phyloP scores from a whole-genome alignment of 2,329 filamentous ascomycete species.

The Fusarium subtropicale region DNA sequence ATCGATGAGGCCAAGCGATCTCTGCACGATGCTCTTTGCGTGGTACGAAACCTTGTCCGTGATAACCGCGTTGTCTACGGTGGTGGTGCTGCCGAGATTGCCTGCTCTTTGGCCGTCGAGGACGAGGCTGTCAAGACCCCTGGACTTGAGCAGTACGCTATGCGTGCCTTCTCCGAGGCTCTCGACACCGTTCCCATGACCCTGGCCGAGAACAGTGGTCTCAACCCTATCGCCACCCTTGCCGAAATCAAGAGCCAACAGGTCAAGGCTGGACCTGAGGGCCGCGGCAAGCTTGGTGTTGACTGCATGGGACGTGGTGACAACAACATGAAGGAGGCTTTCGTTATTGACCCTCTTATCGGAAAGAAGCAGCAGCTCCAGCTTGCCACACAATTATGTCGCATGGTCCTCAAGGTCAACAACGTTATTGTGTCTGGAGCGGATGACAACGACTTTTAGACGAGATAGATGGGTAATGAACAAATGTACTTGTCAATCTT shows the following conservation, averaged over 20 bases:
- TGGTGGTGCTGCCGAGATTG: slow-evolving; percentile 95
- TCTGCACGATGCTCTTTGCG: slow-evolving; percentile 95
- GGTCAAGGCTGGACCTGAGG: slow-evolving; percentile 73
- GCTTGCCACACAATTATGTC: slow-evolving; percentile 95
- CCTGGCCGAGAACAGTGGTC: slow-evolving; percentile 94
- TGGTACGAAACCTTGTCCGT: slow-evolving; percentile 93
- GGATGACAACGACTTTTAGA: slow-evolving; percentile 88
- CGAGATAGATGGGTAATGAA: slow-evolving; percentile 39
- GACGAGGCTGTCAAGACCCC: slow-evolving; percentile 94
- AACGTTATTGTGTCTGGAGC: slow-evolving; percentile 93
- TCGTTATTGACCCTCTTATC: slow-evolving; percentile 98
- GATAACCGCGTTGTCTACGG: slow-evolving; percentile 99
- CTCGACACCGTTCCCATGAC: slow-evolving; percentile 95
- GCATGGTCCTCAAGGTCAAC: slow-evolving; percentile 98
- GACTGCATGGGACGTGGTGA: slow-evolving; percentile 97
- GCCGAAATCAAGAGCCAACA: slow-evolving; percentile 97
- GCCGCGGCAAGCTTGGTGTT: slow-evolving; percentile 79
- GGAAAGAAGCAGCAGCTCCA: slow-evolving; percentile 98
- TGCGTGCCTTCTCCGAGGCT: slow-evolving; percentile 97
- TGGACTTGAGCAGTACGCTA: slow-evolving; percentile 98
- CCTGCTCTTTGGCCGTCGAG: slow-evolving; percentile 95
- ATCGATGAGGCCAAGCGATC: slow-evolving; percentile 99
- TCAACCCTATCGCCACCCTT: slow-evolving; percentile 95
- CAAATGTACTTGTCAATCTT: slow-evolving; percentile 40
- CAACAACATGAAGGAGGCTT: slow-evolving; percentile 98